Conservation (phyloP, 495 filamentous ascomycete species). For the Pyronema omphalodes region DNA sequence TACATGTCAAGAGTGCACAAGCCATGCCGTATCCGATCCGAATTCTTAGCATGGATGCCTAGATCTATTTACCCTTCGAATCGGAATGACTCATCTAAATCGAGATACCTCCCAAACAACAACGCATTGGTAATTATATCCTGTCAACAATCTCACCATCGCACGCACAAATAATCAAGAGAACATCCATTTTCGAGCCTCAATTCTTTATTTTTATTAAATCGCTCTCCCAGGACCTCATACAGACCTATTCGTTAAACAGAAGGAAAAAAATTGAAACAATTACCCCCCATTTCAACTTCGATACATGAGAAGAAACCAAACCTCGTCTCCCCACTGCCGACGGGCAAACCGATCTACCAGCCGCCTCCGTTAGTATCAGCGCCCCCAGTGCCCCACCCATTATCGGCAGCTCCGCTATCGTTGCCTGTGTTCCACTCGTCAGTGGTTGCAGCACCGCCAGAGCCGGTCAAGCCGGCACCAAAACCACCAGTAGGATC, state of each 20-base stretch:
- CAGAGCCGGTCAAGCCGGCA: conserved; percentile 44
- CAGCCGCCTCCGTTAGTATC: neutral
- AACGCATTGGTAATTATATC: neutral
- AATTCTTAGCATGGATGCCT: neutral
- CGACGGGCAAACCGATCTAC: neutral
- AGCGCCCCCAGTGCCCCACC: conserved; percentile 5
- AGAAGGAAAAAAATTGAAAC: neutral
- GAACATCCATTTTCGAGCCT: neutral
- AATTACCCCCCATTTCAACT: neutral
- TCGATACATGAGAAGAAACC: neutral
- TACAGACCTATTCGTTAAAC: neutral
- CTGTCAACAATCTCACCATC: neutral
- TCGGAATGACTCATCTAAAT: neutral
- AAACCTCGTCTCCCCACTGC: neutral
- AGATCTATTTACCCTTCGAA: neutral
- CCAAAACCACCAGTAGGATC: conserved; percentile 49
- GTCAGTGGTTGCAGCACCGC: conserved; percentile 41
- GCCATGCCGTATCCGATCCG: neutral
- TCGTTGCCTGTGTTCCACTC: conserved; percentile 82
- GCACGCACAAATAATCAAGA: neutral
- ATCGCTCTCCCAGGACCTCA: neutral
- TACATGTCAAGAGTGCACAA: too few species aligned
- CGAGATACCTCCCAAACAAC: neutral
- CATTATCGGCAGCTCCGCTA: conserved; percentile 30
- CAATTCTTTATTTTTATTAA: neutral